These are phyloP conservation scores for Exophiala alcalophila DNA, from an alignment of 2,329 filamentous ascomycete species.

Conservation along the genomic window DNA sequence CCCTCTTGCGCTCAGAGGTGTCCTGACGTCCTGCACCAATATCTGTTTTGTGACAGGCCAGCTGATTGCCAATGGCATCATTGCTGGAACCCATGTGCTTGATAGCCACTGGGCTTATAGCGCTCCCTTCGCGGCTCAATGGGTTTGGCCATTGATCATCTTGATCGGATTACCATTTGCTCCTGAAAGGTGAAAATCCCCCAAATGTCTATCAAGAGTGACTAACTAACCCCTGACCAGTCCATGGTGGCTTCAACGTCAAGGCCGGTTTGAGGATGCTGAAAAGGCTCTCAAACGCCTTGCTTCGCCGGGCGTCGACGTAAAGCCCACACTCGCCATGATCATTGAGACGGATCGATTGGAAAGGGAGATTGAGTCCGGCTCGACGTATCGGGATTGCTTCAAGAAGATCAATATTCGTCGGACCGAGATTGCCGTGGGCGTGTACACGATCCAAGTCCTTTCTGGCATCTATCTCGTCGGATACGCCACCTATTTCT, in stretches of 20 bases:
- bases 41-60: slow-evolving; percentile 47
- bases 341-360: slow-evolving; percentile 43
- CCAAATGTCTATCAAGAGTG: too few relatives aligned
- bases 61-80: slow-evolving; percentile 37
- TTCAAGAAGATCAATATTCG: slow-evolving; percentile 44
- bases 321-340: slow-evolving; percentile 41
- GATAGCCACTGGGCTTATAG: slow-evolving; percentile 45
- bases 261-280: slow-evolving; percentile 38
- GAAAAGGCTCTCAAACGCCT: slow-evolving; percentile 38
- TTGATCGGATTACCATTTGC: slow-evolving; percentile 39
- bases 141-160: slow-evolving; percentile 41
- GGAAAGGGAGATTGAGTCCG: slow-evolving; percentile 41
- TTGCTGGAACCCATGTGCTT: slow-evolving; percentile 34
- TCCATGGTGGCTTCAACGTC: slow-evolving; percentile 41
- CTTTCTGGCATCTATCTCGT: slow-evolving; percentile 44
- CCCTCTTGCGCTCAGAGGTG: slow-evolving; percentile 46
- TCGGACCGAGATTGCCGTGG: slow-evolving; percentile 45
- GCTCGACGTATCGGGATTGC: slow-evolving; percentile 40
- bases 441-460: slow-evolving; percentile 46
- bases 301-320: slow-evolving; percentile 40
- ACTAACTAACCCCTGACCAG: too few relatives aligned
- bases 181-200: slow-evolving; percentile 34
- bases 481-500: slow-evolving; percentile 50
- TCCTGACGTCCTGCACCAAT: slow-evolving; percentile 51
- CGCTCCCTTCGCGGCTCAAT: slow-evolving; percentile 46